Conservation (phyloP, 108 stramenopile genomes). For the Asterionellopsis glacialis region DNA sequence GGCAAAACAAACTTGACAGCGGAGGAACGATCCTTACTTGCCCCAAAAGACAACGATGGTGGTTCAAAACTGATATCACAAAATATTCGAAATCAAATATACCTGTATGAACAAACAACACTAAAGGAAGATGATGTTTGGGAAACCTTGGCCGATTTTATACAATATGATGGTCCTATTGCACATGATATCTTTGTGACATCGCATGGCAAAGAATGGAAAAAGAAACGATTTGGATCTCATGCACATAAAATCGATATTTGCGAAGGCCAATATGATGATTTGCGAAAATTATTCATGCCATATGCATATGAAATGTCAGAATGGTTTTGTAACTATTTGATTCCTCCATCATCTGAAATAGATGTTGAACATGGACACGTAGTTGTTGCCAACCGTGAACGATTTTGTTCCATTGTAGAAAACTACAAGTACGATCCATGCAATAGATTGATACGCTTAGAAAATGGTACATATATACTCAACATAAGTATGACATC, state of each 20-base stretch:
- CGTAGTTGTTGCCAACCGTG: constrained; percentile 10
- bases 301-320: constrained; percentile 4
- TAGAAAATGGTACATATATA: background rate
- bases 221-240: constrained; percentile 12
- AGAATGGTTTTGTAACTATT: constrained; percentile 7
- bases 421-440: constrained; percentile 15
- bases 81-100: constrained; percentile 22
- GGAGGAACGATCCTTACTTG: constrained; percentile 15
- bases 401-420: background rate
- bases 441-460: constrained; percentile 6
- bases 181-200: constrained; percentile 10
- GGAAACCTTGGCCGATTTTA: constrained; percentile 20
- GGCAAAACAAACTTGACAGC: constrained; percentile 25
- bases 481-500: too few relatives aligned
- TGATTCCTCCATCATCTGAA: background rate
- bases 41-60: constrained; percentile 29
- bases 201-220: constrained; percentile 18
- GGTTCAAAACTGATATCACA: constrained; percentile 3
- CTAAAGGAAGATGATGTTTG: constrained; percentile 22
- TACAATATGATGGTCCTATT: constrained; percentile 13
- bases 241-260: constrained; percentile 31
- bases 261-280: constrained; percentile 23
- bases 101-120: constrained; percentile 42
- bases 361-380: background rate
- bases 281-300: constrained; percentile 27